phyloP scores from a whole-genome alignment of 805 yeast species.

The Metschnikowia reukaufii region DNA sequence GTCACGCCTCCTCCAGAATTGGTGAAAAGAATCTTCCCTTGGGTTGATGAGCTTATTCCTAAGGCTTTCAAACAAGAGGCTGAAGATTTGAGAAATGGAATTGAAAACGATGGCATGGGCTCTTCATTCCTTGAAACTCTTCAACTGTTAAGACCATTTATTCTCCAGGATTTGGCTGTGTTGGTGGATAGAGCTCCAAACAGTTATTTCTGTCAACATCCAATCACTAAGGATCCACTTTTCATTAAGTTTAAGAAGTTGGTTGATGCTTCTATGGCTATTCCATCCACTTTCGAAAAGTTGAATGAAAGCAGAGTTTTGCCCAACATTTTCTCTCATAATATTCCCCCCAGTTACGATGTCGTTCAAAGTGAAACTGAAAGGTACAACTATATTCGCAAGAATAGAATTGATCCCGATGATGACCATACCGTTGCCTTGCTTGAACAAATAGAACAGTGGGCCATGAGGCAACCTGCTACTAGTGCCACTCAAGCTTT shows the following conservation, averaged over 20 bases:
- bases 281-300: neutral
- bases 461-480: neutral
- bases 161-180: slow-evolving; percentile 4
- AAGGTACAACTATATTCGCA: neutral
- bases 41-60: neutral
- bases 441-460: neutral
- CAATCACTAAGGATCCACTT: neutral
- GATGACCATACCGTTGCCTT: neutral
- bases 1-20: neutral
- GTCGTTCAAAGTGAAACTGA: neutral
- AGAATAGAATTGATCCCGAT: neutral
- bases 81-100: neutral
- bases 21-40: neutral
- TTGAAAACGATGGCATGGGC: neutral
- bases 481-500: neutral
- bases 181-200: neutral
- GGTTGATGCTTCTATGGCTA: neutral
- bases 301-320: no score
- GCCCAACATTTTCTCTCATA: neutral
- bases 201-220: neutral
- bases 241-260: neutral
- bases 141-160: neutral
- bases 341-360: neutral
- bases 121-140: neutral
- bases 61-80: neutral